Conservation (phyloP, 768 basidiomycete species). For the Serendipita vermifera region DNA sequence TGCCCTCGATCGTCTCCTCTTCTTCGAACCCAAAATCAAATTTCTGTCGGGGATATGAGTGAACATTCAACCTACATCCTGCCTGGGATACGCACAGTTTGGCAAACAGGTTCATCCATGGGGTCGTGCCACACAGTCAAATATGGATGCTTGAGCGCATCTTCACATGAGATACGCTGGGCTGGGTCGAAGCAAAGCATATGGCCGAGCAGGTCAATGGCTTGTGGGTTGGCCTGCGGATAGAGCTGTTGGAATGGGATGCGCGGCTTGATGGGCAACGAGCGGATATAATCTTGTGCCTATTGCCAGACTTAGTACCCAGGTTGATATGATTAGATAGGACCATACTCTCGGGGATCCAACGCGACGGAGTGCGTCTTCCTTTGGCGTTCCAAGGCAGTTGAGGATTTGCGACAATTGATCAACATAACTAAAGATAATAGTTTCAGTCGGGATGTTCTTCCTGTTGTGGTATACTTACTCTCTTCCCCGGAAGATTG, state of each 20-base stretch:
- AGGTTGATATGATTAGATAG: background rate
- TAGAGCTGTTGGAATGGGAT: conserved; percentile 86
- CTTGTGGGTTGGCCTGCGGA: conserved; percentile 86
- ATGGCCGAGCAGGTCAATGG: conserved; percentile 82
- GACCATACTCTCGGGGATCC: conserved; percentile 75
- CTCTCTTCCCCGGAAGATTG: conserved; percentile 96
- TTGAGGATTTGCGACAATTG: conserved; percentile 97
- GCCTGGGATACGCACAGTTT: conserved; percentile 35
- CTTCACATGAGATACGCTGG: conserved; percentile 89
- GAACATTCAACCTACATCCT: background rate
- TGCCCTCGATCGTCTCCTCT: conserved; percentile 92
- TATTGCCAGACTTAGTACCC: conserved; percentile 20
- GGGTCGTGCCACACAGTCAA: conserved; percentile 97
- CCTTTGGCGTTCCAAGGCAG: conserved; percentile 94
- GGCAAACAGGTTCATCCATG: conserved; percentile 80
- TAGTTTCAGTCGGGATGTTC: background rate
- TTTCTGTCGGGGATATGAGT: conserved; percentile 22
- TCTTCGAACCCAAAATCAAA: conserved; percentile 96
- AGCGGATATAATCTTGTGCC: conserved; percentile 98
- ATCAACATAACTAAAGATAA: conserved; percentile 69
- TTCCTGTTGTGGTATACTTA: conserved; percentile 29
- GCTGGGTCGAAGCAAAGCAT: conserved; percentile 95
- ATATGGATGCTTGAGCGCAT: conserved; percentile 92
- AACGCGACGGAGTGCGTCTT: conserved; percentile 90
- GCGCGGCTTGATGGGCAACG: conserved; percentile 90